A percentile compares a stretch with the other conserved stretches of the same genome.
phyloP scores from a whole-genome alignment of 768 basidiomycete species.

The Boletus subparvulus region DNA sequence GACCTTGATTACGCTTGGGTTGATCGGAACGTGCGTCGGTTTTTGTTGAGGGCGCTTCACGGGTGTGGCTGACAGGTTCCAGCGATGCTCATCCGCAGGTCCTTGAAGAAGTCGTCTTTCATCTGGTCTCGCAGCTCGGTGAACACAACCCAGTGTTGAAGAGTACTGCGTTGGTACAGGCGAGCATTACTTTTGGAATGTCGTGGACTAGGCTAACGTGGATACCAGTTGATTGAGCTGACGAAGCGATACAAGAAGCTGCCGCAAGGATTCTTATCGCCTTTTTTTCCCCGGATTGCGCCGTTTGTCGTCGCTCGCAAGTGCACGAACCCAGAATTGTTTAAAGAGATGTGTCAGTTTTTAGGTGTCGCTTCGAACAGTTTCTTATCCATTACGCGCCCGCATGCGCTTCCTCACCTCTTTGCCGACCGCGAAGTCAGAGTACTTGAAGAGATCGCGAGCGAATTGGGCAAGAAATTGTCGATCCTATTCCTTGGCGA shows the following conservation, averaged over 20 bases:
- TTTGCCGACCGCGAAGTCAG: slow-evolving; percentile 60
- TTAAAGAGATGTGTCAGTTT: slow-evolving; percentile 69
- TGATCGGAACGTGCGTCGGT: slow-evolving; percentile 44
- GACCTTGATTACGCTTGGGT: slow-evolving; percentile 57
- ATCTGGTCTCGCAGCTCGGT: slow-evolving; percentile 66
- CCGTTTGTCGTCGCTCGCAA: slow-evolving; percentile 62
- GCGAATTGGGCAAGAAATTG: slow-evolving; percentile 44
- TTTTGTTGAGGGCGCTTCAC: background rate
- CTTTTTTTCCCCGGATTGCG: slow-evolving; percentile 66
- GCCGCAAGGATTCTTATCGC: slow-evolving; percentile 65
- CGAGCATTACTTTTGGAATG: slow-evolving; percentile 24
- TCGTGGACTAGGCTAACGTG: slow-evolving; percentile 2
- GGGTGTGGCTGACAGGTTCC: slow-evolving; percentile 6
- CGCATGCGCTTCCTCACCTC: slow-evolving; percentile 65
- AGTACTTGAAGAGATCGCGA: slow-evolving; percentile 62
- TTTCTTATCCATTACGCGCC: slow-evolving; percentile 64
- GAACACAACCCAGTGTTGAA: slow-evolving; percentile 67
- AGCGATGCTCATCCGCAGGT: slow-evolving; percentile 53
- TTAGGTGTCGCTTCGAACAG: slow-evolving; percentile 53
- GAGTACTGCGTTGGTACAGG: slow-evolving; percentile 69
- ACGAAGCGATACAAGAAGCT: slow-evolving; percentile 58
- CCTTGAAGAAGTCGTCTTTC: slow-evolving; percentile 57
- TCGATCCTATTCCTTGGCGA: slow-evolving; percentile 56
- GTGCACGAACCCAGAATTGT: slow-evolving; percentile 53
- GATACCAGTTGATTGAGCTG: slow-evolving; percentile 53